Evolutionary conservation across 83 land plant species (phyloP).

Genomic region (Picea abies): DNA sequence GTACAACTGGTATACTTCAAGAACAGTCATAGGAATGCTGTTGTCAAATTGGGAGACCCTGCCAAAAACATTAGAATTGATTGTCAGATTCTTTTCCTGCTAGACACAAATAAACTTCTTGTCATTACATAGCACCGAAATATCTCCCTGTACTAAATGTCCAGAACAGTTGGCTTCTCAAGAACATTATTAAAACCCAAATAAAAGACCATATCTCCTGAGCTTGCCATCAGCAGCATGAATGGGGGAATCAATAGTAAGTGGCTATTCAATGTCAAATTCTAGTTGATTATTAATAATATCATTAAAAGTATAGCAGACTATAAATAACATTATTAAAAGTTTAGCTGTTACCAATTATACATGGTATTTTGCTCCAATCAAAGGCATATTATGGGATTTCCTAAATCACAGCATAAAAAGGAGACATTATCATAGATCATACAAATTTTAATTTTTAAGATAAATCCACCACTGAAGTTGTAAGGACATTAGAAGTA

Average conservation of each 20-base stretch:
- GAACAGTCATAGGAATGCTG: neutral
- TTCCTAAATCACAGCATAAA: constrained; percentile 4
- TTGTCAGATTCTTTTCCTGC: constrained; percentile 1
- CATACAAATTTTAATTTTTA: neutral
- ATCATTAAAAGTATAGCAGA: neutral
- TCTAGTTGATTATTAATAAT: neutral
- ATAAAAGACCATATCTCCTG: too few relatives aligned
- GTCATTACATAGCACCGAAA: neutral
- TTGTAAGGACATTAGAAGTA: neutral
- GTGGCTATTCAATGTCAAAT: neutral
- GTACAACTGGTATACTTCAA: neutral
- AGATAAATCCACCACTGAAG: neutral
- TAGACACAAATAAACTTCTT: neutral
- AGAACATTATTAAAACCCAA: too few relatives aligned
- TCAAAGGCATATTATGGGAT: neutral
- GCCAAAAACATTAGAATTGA: neutral
- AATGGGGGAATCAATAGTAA: too few relatives aligned
- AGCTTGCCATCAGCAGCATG: too few relatives aligned
- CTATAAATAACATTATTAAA: neutral
- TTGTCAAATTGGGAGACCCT: neutral
- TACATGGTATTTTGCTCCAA: neutral
- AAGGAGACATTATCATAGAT: neutral
- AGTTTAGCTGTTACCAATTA: neutral
- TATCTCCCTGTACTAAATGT: neutral
- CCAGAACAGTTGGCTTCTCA: neutral